Base-by-base conservation (phyloP, 73 alveolate genomes). In the Paramecium tetraurelia region DNA sequence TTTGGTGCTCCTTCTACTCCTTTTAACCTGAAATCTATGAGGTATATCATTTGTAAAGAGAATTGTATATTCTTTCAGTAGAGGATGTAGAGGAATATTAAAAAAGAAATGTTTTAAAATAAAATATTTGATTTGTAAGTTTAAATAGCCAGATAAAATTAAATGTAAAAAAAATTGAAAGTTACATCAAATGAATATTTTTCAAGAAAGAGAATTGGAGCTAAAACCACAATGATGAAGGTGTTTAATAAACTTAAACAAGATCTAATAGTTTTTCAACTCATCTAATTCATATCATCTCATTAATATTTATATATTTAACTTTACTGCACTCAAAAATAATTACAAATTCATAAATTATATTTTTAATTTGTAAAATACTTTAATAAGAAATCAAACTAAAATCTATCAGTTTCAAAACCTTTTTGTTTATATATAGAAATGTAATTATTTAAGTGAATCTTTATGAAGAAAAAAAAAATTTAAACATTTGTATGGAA, bases 1-100 rank as follows among this genome's bases (percentile, higher is more conserved):
- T 1, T 41, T 36, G 22, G 9, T 24, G 2, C 38, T 40, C 46
- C 63, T 8, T 22, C 48, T 20, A 8, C 27, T 21, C 70, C 63
- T 33, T 38, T 38, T 9, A 33, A 24, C 63, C 89, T 5, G 89
- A 76, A 76, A 76, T 76, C 4, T 4, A 76, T 76, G 89, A 76
- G 24, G 3, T 76, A 16, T 76, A 76, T 76, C 89, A 76, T 76
- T 71, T 76, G 7, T 71, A 76, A 43, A 76, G 89, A 43, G 89
- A 76, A 76, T 21, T 76, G 11, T 21, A 76, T 1, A 71, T 76
- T 21, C 43, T 76, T 7, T 76, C 89, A 4, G 69, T 76, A 10
- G 89, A 76, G 20, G 89, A 76, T 0, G 89, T 76, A 20, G 89
- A 76, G 20, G 89, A 33, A 76, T 71, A 71, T 14, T 76, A 71